Evolutionary conservation across 768 basidiomycete species (phyloP).

Genomic region (Tricholoma terreum): DNA sequence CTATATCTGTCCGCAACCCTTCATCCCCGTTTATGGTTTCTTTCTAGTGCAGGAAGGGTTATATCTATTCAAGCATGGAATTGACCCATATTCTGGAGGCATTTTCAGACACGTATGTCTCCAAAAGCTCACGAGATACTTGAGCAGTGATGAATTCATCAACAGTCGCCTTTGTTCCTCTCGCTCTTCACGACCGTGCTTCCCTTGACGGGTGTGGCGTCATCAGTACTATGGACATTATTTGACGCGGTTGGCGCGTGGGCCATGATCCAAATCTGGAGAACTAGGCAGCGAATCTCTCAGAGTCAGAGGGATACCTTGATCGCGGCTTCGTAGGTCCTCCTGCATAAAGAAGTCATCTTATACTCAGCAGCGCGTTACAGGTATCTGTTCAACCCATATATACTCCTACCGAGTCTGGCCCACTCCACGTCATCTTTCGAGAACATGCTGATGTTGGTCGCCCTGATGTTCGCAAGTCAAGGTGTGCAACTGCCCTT

Average conservation of each 20-base stretch:
- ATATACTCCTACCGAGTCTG: constrained; percentile 73
- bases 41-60: constrained; percentile 83
- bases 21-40: neutral
- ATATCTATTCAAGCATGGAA: constrained; percentile 70
- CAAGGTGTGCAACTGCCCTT: constrained; percentile 47
- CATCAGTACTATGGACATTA: constrained; percentile 66
- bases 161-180: constrained; percentile 78
- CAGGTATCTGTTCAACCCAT: constrained; percentile 91
- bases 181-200: constrained; percentile 70
- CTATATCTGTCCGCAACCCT: constrained; percentile 8
- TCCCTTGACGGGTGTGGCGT: constrained; percentile 45
- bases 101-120: constrained; percentile 77
- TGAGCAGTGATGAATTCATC: neutral
- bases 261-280: constrained; percentile 67
- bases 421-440: constrained; percentile 81
- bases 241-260: constrained; percentile 68
- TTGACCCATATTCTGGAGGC: constrained; percentile 87
- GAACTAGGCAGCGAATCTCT: constrained; percentile 50
- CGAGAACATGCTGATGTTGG: constrained; percentile 70
- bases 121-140: neutral
- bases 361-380: neutral
- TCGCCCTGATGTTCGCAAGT: constrained; percentile 67
- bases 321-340: constrained; percentile 64
- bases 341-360: neutral
- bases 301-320: constrained; percentile 53